These are phyloP conservation scores for Zymoseptoria pseudotritici DNA, from an alignment of 2,329 filamentous ascomycete species.

Conservation along the genomic window DNA sequence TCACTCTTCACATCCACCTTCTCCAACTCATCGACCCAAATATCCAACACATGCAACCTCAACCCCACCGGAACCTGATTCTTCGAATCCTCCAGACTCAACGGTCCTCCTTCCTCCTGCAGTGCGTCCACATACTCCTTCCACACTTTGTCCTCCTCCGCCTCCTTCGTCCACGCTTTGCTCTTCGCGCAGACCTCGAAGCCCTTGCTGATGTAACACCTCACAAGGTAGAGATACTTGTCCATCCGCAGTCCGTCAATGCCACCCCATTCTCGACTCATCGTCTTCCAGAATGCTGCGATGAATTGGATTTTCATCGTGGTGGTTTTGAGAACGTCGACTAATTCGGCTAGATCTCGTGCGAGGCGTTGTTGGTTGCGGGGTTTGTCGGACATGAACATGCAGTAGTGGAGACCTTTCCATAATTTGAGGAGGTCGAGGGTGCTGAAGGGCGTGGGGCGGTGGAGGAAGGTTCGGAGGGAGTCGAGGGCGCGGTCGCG, in stretches of 20 bases:
- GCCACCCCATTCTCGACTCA: constrained; percentile 43
- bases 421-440: constrained; percentile 80
- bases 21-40: constrained; percentile 87
- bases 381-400: constrained; percentile 86
- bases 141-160: constrained; percentile 32
- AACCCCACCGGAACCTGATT: constrained; percentile 65
- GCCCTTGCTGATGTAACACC: constrained; percentile 67
- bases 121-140: constrained; percentile 43
- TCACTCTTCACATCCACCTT: constrained; percentile 49
- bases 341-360: constrained; percentile 64
- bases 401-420: constrained; percentile 87
- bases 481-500: constrained; percentile 53
- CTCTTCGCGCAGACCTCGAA: constrained; percentile 44
- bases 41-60: constrained; percentile 77
- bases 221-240: constrained; percentile 82
- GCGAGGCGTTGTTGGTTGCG: constrained; percentile 80
- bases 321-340: constrained; percentile 48
- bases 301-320: constrained; percentile 37
- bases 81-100: constrained; percentile 44
- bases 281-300: constrained; percentile 46
- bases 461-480: constrained; percentile 68
- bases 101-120: constrained; percentile 33
- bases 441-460: constrained; percentile 52
- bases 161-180: constrained; percentile 25
- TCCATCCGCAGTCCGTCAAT: constrained; percentile 59